phyloP scores from a whole-genome alignment of 805 yeast genomes.

The Spathaspora gorwiae region DNA sequence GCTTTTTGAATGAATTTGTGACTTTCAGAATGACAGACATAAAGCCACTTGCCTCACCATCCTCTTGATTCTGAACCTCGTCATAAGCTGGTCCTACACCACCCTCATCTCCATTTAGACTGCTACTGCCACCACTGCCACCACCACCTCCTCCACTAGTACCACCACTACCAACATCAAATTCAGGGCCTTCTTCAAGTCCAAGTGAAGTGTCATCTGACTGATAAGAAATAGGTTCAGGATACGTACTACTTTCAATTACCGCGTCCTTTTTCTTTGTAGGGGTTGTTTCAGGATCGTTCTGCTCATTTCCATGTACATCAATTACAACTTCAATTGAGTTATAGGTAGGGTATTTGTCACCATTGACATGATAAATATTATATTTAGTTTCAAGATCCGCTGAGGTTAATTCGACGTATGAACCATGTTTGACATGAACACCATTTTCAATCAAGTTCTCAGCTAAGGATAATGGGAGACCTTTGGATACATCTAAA shows the following conservation, averaged over 20 bases:
- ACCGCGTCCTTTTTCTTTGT: background rate
- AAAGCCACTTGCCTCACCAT: background rate
- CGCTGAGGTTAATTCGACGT: constrained; percentile 37
- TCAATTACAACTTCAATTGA: constrained; percentile 5
- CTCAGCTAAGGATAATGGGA: constrained; percentile 43
- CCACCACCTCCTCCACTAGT: background rate
- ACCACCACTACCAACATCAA: background rate
- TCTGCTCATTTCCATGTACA: background rate
- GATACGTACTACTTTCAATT: background rate
- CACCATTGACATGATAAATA: constrained; percentile 27
- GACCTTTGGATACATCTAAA: constrained; percentile 35
- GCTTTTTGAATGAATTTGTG: constrained; percentile 5
- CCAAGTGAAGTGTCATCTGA: no score
- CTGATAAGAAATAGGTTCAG: background rate
- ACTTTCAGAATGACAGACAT: constrained; percentile 5
- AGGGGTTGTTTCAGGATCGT: background rate
- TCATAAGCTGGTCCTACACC: background rate
- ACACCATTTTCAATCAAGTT: constrained; percentile 49
- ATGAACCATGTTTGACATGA: constrained; percentile 43
- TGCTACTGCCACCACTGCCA: background rate
- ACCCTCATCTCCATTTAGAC: background rate
- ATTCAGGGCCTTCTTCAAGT: background rate
- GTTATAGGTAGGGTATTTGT: background rate
- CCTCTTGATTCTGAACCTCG: background rate
- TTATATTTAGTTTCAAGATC: constrained; percentile 42